A percentile compares a stretch with the other conserved stretches of the same genome.
Conservation (phyloP, 805 yeast species). For the Dipodascus geniculatus region DNA sequence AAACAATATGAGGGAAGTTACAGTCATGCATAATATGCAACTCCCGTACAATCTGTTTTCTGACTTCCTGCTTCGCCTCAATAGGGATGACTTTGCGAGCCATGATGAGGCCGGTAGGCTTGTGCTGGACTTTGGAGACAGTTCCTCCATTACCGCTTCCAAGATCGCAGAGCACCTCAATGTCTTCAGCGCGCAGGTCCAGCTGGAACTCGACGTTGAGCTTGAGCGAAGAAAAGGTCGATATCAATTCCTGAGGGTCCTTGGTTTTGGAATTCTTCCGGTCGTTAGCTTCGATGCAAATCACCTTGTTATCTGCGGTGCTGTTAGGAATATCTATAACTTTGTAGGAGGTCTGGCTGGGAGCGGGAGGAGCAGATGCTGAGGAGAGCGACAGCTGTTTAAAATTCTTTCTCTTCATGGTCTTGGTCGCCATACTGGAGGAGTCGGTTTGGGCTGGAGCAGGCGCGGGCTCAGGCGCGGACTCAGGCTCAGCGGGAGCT, state of each 20-base stretch:
- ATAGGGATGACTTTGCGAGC: conserved; percentile 83
- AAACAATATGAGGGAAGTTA: conserved; percentile 65
- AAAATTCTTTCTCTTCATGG: conserved; percentile 46
- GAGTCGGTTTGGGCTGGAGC: neutral
- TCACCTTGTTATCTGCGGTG: conserved; percentile 2
- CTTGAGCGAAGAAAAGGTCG: conserved; percentile 36
- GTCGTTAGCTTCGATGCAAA: conserved; percentile 4
- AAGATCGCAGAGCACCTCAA: conserved; percentile 60
- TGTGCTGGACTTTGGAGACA: conserved; percentile 77
- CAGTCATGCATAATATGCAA: conserved; percentile 86
- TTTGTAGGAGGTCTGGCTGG: neutral
- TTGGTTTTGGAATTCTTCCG: conserved; percentile 16
- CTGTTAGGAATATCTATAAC: neutral
- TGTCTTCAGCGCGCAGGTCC: conserved; percentile 48
- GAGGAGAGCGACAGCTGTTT: conserved; percentile 39
- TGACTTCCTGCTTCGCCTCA: conserved; percentile 67
- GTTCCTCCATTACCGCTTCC: conserved; percentile 95
- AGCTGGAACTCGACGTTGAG: conserved; percentile 43
- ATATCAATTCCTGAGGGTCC: conserved; percentile 20
- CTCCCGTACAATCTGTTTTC: conserved; percentile 79
- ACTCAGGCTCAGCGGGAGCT: neutral
- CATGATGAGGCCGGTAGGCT: conserved; percentile 79
- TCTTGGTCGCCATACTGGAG: conserved; percentile 19
- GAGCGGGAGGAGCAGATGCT: conserved; percentile 7
- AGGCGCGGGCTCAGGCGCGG: too few relatives aligned